phyloP scores from a whole-genome alignment of 2,329 filamentous ascomycete genomes.

The Cryphonectria radicalis region DNA sequence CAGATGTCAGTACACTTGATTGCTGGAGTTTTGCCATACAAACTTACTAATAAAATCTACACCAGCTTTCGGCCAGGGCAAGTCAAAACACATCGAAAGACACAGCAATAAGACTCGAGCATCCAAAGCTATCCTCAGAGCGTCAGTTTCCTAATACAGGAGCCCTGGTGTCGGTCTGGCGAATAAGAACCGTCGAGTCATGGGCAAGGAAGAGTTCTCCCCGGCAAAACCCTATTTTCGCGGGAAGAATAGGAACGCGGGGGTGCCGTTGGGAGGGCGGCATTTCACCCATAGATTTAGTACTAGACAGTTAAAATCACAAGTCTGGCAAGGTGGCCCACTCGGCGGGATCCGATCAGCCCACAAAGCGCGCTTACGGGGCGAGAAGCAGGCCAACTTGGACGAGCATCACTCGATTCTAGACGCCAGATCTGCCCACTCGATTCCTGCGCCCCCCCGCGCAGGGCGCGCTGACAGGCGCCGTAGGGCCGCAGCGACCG shows the following conservation, averaged over 20 bases:
- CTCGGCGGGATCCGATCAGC: conserved; percentile 29
- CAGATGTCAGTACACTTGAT: too few species aligned
- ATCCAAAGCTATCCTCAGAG: neutral
- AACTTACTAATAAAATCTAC: too few species aligned
- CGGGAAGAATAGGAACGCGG: conserved; percentile 9
- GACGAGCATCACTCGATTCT: conserved; percentile 23
- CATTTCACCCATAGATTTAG: neutral
- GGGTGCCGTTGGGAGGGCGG: too few species aligned
- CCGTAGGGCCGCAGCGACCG: conserved; percentile 8
- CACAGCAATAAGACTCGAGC: neutral
- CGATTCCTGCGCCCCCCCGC: conserved; percentile 17
- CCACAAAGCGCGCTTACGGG: conserved; percentile 25
- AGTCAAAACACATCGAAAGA: neutral
- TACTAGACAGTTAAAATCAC: neutral
- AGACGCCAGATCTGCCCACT: conserved; percentile 25
- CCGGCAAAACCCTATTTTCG: neutral
- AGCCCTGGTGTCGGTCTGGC: neutral
- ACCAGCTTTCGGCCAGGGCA: neutral
- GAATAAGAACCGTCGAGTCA: neutral
- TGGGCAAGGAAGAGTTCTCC: neutral
- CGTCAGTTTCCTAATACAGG: neutral
- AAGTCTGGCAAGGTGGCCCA: conserved; percentile 9
- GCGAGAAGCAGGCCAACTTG: conserved; percentile 16
- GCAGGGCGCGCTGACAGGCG: conserved; percentile 13
- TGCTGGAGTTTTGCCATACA: too few species aligned